Base-by-base conservation (phyloP, 208 protist species). In the Acanthamoeba culbertsoni region DNA sequence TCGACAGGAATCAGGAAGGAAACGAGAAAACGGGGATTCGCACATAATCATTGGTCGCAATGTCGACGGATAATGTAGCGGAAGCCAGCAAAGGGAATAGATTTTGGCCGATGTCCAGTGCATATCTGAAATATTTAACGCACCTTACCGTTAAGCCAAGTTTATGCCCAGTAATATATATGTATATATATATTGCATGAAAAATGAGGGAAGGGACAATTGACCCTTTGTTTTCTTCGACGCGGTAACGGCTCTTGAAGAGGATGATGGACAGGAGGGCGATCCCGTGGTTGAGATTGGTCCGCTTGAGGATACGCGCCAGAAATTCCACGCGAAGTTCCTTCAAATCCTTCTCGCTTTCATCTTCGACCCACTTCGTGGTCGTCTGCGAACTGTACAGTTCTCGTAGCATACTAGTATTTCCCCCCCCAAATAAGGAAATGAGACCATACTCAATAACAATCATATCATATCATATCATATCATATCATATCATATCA, bases 381-480 rank as follows among this genome's bases (percentile, higher is more conserved):
- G 46, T 86, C 14, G 77, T 86, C 51, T 86, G 84, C 59, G 84
- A 91, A 53, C 84, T 71, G 57, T 71, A 91, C 28, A 91, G 84
- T 31, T 91, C 84, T 14, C 84, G 84, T n/a, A 91, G 42, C 37
- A 91, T 14, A 28, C 84, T 91, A 6, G 18, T n/a, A n/a, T n/a
- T n/a, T n/a, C n/a, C n/a, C 33, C 57, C 57, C 20, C 5, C 5
- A 62, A 7, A 26, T 26, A 62, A 62, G 20, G 5, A 62, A 62
- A n/a, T n/a, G n/a, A n/a, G n/a, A n/a, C n/a, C n/a, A n/a, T n/a
- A n/a, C n/a, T n/a, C n/a, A n/a, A n/a, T n/a, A n/a, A n/a, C n/a
- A n/a, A 26, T 0, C 1, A 1, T 26, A 28, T 18, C 12, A 33
- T n/a, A 26, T n/a, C 51, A 23, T 57, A 23, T 3, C 12, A 33